These are phyloP conservation scores for Chaetomium cochliodes DNA, from an alignment of 495 filamentous ascomycete genomes.

Conservation along the genomic window DNA sequence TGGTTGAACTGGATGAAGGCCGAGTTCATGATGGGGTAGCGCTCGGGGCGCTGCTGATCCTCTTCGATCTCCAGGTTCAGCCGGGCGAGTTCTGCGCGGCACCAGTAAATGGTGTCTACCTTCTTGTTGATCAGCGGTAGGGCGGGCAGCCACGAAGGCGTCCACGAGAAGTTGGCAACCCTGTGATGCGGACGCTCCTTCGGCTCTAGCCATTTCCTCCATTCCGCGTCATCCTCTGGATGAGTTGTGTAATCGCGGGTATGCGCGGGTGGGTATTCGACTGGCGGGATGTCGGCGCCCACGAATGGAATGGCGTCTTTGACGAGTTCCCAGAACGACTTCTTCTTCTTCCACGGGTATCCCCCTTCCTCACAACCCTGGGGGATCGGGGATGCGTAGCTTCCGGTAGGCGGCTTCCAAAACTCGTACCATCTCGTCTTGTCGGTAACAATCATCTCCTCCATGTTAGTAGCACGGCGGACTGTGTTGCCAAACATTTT, in stretches of 20 bases:
- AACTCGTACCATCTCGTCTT: constrained; percentile 53
- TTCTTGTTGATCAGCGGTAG: constrained; percentile 82
- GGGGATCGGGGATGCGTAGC: constrained; percentile 53
- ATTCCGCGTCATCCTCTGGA: constrained; percentile 68
- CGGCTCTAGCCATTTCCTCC: constrained; percentile 77
- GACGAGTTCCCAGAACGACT: constrained; percentile 46
- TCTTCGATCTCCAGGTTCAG: constrained; percentile 91
- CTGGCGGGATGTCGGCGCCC: constrained; percentile 34
- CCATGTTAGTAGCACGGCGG: constrained; percentile 43
- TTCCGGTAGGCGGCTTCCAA: constrained; percentile 54
- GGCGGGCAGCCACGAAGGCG: constrained; percentile 70
- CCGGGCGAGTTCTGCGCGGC: constrained; percentile 80
- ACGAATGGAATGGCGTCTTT: constrained; percentile 45
- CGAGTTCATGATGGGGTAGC: constrained; percentile 92
- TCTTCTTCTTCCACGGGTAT: constrained; percentile 43
- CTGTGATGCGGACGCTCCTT: constrained; percentile 86
- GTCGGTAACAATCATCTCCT: constrained; percentile 45
- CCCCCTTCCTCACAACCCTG: constrained; percentile 47
- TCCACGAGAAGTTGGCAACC: constrained; percentile 71
- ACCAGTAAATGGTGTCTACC: constrained; percentile 92
- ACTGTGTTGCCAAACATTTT: constrained; percentile 44
- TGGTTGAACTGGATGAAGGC: constrained; percentile 99
- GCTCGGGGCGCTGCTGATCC: constrained; percentile 83
- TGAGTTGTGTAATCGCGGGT: constrained; percentile 62
- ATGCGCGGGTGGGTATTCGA: constrained; percentile 69